Conservation (phyloP, 768 basidiomycete genomes). For the Pulveroboletus sp. region DNA sequence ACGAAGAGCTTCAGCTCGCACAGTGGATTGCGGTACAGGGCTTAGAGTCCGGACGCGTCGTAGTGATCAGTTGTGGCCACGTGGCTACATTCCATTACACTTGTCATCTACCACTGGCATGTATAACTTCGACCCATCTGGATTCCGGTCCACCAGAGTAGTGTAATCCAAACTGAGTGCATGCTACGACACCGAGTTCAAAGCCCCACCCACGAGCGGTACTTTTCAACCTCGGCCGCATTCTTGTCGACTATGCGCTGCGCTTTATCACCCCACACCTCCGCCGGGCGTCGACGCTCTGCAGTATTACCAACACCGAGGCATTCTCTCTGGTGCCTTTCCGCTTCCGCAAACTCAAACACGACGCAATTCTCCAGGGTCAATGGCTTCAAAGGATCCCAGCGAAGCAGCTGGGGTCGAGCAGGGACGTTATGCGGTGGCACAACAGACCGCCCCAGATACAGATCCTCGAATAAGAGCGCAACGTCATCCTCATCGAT, state of each 20-base stretch:
- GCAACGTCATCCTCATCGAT: conserved; percentile 82
- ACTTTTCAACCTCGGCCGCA: conserved; percentile 53
- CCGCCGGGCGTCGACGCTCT: conserved; percentile 36
- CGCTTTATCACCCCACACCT: conserved; percentile 70
- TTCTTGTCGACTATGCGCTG: conserved; percentile 55
- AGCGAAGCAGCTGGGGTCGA: conserved; percentile 73
- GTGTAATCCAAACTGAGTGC: too few species aligned
- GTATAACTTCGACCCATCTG: too few species aligned
- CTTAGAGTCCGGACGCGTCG: background rate
- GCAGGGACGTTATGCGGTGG: conserved; percentile 75
- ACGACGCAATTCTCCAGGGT: conserved; percentile 81
- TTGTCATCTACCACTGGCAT: too few species aligned
- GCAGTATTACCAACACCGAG: conserved; percentile 16
- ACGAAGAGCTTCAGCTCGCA: too few species aligned
- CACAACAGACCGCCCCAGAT: conserved; percentile 70
- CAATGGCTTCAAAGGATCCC: conserved; percentile 67
- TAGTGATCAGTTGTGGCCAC: background rate
- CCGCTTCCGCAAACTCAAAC: conserved; percentile 72
- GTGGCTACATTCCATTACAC: background rate
- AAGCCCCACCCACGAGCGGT: conserved; percentile 49
- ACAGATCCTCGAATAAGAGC: conserved; percentile 83
- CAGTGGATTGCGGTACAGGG: background rate
- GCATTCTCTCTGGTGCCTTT: conserved; percentile 55
- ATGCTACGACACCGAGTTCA: background rate
- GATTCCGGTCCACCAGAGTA: too few species aligned